These are phyloP conservation scores for Athelia psychrophila DNA, from an alignment of 1,284 basidiomycete species.

Conservation along the genomic window DNA sequence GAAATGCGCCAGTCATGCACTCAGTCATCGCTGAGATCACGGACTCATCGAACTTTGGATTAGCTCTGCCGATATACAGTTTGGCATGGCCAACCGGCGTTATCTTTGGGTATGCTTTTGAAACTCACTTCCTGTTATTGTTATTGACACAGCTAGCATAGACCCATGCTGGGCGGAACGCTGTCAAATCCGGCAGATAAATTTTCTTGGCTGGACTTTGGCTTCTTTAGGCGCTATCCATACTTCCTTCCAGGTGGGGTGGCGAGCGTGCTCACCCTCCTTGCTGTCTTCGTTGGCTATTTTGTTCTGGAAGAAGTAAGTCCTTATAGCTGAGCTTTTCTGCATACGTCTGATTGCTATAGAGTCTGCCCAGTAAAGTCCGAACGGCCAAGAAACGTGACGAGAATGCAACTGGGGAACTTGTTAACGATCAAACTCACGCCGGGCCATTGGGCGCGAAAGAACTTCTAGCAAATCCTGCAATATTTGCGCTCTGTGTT, in stretches of 20 bases:
- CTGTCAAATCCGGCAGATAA: conserved; percentile 57
- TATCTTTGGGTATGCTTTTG: conserved; percentile 49
- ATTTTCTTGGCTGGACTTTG: conserved; percentile 42
- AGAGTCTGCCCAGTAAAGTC: conserved; percentile 45
- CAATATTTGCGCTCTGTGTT: conserved; percentile 48
- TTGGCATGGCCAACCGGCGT: conserved; percentile 61
- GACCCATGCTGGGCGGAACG: conserved; percentile 61
- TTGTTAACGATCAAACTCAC: conserved; percentile 16
- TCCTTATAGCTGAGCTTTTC: not conserved
- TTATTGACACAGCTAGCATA: conserved; percentile 19
- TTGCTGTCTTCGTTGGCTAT: conserved; percentile 42
- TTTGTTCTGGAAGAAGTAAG: conserved; percentile 54
- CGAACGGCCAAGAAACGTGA: not conserved
- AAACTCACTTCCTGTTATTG: not conserved
- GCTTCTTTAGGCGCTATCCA: conserved; percentile 48
- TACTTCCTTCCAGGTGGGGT: conserved; percentile 60
- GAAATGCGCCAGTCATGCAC: conserved; percentile 60
- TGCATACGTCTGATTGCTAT: conserved; percentile 6
- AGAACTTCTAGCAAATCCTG: conserved; percentile 45
- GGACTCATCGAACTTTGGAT: conserved; percentile 59
- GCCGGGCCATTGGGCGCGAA: conserved; percentile 25
- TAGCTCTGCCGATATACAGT: conserved; percentile 60
- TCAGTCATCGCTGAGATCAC: conserved; percentile 64
- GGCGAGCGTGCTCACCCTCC: conserved; percentile 36
- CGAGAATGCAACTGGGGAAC: not conserved